These are phyloP conservation scores for Termitomyces titanicus DNA, from an alignment of 768 basidiomycete species.

Conservation along the genomic window DNA sequence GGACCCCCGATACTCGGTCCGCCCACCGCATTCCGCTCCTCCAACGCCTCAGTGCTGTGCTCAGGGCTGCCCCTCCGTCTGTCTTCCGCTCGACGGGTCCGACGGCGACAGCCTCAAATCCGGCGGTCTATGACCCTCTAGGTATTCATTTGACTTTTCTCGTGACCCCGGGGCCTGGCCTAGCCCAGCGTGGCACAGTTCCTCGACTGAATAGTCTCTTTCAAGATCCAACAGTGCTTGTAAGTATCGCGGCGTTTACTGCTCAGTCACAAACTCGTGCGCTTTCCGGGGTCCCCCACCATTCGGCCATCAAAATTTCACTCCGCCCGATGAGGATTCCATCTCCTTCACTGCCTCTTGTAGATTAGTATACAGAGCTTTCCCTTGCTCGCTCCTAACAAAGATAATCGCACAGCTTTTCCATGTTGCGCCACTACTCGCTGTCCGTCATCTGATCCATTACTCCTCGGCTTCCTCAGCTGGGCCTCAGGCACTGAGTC, in stretches of 20 bases:
- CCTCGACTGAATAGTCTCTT: background rate
- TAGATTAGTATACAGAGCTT: background rate
- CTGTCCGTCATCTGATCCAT: background rate
- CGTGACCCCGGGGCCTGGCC: background rate
- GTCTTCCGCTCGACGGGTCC: background rate
- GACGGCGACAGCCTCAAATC: background rate
- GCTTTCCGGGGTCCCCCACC: background rate
- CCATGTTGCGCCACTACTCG: background rate
- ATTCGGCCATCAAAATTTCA: background rate
- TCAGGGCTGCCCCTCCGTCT: too few relatives aligned
- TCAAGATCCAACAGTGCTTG: too few relatives aligned
- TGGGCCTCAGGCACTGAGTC: too few relatives aligned
- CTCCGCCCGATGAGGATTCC: background rate
- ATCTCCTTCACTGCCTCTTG: background rate
- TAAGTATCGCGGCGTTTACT: too few relatives aligned
- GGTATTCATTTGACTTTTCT: background rate
- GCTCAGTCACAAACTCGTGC: too few relatives aligned
- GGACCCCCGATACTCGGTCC: conserved; percentile 19
- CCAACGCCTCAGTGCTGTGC: background rate
- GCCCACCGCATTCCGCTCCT: background rate
- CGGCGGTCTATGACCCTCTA: background rate
- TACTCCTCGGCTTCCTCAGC: background rate
- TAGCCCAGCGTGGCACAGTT: background rate
- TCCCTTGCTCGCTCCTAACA: background rate
- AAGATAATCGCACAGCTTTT: background rate